Evolutionary conservation across 768 basidiomycete species (phyloP), one percentile per base, ranked within the genome.

Genomic region (Lyophyllum decastes): DNA sequence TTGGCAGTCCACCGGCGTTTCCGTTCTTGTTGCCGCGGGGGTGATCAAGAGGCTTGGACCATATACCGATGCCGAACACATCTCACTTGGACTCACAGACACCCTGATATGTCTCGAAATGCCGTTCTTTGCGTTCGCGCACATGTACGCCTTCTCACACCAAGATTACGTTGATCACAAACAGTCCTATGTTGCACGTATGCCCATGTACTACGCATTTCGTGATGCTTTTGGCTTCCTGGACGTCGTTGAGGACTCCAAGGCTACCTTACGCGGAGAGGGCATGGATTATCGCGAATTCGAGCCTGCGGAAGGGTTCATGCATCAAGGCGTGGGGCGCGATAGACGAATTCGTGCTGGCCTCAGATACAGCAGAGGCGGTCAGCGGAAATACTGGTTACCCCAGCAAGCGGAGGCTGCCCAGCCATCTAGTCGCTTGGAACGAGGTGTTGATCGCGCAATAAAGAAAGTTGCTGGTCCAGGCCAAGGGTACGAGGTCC

Each of bases 231-330:
- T 96, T 59, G 93, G 95, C 5, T 61, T 86, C 49, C 84, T 86
- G 55, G 97, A 99, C 68, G 90, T 99, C 49, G 74, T 92, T 54
- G 88, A 91, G 69, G 97, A 99, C 71, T 82, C 83, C 5, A 87
- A 89, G 63, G 76, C 84, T 7, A 98, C 96, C 0, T 74, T 97
- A 10, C 82, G 83, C 25, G 96, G 96, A 11, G 83, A 90, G 63
- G 93, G 95, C 3, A 94, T 98, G 83, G 92, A 93, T 57, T 99
- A 99, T 73, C 88, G 94, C 48, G 91, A 92, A 54, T 99, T 96
- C 69, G 97, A 99, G 68, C 96, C 97, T 2, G 92, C 90, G 40
- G 95, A 97, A 68, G 95, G 95, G 1, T 85, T 84, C 59, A 88
- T 98, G 71, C 96, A 99, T 66, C 86, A 94, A 59, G 97, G 96